A percentile compares a stretch with the other conserved stretches of the same genome.
These are phyloP conservation scores for Earliella scabrosa DNA, from an alignment of 1,284 basidiomycete genomes.

Conservation along the genomic window DNA sequence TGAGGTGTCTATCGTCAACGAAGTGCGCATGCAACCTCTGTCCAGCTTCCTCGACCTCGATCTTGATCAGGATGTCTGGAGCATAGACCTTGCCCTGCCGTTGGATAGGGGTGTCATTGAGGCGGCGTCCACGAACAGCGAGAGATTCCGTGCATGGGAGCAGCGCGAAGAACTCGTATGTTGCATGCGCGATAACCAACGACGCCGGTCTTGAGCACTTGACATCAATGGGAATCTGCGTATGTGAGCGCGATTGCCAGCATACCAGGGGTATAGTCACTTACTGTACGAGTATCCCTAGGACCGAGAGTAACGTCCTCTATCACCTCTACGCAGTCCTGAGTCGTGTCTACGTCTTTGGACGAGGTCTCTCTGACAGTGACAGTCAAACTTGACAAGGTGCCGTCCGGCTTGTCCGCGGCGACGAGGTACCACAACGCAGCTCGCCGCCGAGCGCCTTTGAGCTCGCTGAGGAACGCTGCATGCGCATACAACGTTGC, in stretches of 20 bases:
- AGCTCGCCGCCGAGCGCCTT: conserved; percentile 59
- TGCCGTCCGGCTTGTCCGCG: conserved; percentile 77
- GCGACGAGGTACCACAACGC: conserved; percentile 78
- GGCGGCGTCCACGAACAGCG: conserved; percentile 62
- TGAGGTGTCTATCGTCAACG: conserved; percentile 52
- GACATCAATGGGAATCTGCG: conserved; percentile 66
- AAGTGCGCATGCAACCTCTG: conserved; percentile 62
- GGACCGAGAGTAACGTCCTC: conserved; percentile 60
- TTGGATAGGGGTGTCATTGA: conserved; percentile 72
- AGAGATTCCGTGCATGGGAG: conserved; percentile 66
- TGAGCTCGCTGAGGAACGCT: conserved; percentile 66
- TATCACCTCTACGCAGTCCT: conserved; percentile 55
- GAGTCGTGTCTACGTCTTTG: conserved; percentile 36
- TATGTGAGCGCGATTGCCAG: conserved; percentile 1
- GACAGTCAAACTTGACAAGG: conserved; percentile 64
- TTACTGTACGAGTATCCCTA: conserved; percentile 62
- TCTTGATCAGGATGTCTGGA: conserved; percentile 57
- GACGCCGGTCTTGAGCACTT: conserved; percentile 52
- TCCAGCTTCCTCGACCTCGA: conserved; percentile 63
- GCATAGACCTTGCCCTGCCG: conserved; percentile 68
- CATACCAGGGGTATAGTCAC: conserved; percentile 26
- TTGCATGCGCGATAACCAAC: conserved; percentile 57
- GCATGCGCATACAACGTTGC: conserved; percentile 78
- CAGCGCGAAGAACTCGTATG: conserved; percentile 71
- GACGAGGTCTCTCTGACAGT: conserved; percentile 46